Base-by-base conservation (phyloP, 2,329 filamentous ascomycete species). In the Aspergillus arachidicola region DNA sequence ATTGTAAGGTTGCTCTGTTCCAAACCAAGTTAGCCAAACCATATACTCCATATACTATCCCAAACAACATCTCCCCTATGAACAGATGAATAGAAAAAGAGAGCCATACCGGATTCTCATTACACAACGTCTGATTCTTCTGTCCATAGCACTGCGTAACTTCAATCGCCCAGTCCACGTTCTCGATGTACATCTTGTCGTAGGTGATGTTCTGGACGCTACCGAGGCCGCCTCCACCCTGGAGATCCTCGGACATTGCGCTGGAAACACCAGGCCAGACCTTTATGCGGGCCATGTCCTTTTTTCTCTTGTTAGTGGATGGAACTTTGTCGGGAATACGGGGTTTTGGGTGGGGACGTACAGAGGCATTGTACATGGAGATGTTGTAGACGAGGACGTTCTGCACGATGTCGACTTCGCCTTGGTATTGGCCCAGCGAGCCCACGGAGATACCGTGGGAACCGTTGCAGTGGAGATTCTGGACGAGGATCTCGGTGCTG, bases 391-490 rank as follows among this genome's bases (percentile, higher is more conserved):
- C 84, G 68, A 88, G 86, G n/a, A 92, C 73, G 68, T 92, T 87
- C 75, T 90, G 83, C 2, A 91, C 88, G 53, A 91, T 87, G 66
- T 92, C 89, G 19, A 85, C 84, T 66, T 87, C 83, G 26, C 82
- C 84, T 19, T 79, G 71, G 71, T 92, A 91, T 75, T 92, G 89
- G 26, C 89, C 89, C 0, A 92, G 79, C 0, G 87, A 90, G 9
- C 90, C 90, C n/a, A 91, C 88, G 11, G 85, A 88, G 67, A 92
- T 91, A 45, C 90, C 90, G 70, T 92, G 89, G 3, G 87, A 90
- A 38, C 89, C 88, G 69, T 89, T 89, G 77, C 89, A 92, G 63
- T 81, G 78, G 4, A 92, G 78, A 65, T 88, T 87, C 72, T 91
- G 88, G 6, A 91, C 84, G 4, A 91, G 75, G 9, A 91, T 85